These are phyloP conservation scores for Jaltomata sinuosa DNA, from an alignment of 257 asterid genomes.

Conservation along the genomic window DNA sequence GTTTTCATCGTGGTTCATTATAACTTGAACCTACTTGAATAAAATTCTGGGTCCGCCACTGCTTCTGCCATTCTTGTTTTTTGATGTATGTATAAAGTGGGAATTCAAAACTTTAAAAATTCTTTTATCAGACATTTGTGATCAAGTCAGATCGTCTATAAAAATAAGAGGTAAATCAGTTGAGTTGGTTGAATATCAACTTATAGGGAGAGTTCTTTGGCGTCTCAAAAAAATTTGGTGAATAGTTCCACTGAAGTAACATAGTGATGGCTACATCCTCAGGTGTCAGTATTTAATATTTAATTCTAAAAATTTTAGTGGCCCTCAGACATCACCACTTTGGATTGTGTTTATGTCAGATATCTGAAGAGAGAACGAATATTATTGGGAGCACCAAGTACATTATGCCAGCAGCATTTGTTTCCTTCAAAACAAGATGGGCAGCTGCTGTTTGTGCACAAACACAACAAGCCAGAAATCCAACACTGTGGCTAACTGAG, in stretches of 20 bases:
- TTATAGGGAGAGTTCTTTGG: background rate
- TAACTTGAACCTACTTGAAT: no score
- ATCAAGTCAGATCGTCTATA: background rate
- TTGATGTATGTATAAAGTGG: background rate
- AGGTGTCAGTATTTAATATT: background rate
- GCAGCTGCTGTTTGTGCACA: conserved; percentile 95
- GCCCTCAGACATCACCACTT: background rate
- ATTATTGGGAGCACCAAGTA: conserved; percentile 44
- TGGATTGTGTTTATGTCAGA: conserved; percentile 27
- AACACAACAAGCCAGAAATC: conserved; percentile 80
- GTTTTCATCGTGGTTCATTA: no score
- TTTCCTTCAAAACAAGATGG: conserved; percentile 88
- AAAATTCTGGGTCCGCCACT: no score
- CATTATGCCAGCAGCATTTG: conserved; percentile 83
- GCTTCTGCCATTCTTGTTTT: background rate
- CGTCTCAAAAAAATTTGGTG: background rate
- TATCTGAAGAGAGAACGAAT: conserved; percentile 57
- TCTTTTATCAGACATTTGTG: background rate
- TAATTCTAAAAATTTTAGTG: background rate
- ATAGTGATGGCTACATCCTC: background rate
- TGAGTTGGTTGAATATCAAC: background rate
- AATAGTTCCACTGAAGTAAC: background rate
- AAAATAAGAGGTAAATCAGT: background rate
- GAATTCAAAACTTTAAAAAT: background rate
- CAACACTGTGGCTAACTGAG: conserved; percentile 82